phyloP scores from a whole-genome alignment of 495 filamentous ascomycete species.

The Penicillium argentinense region DNA sequence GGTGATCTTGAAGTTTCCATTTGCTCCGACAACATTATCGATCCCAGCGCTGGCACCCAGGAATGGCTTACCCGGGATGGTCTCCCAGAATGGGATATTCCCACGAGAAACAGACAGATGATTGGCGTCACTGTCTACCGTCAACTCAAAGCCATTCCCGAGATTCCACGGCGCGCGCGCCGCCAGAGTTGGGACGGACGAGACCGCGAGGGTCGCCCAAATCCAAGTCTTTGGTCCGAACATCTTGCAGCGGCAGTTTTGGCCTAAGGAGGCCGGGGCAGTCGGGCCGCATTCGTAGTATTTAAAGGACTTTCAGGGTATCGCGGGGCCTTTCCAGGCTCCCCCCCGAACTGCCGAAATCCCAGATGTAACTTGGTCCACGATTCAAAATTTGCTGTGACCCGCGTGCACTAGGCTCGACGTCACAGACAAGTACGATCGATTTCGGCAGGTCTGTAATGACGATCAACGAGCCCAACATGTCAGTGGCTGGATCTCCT shows the following conservation, averaged over 20 bases:
- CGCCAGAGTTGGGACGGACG: slow-evolving; percentile 12
- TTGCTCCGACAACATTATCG: slow-evolving; percentile 18
- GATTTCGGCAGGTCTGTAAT: slow-evolving; percentile 5
- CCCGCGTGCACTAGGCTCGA: background rate
- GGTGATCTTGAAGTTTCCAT: slow-evolving; percentile 26
- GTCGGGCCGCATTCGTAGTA: no score
- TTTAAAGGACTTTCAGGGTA: background rate
- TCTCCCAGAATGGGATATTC: slow-evolving; percentile 21
- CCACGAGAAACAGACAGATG: slow-evolving; percentile 10
- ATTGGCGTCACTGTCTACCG: slow-evolving; percentile 13
- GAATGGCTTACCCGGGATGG: slow-evolving; percentile 13
- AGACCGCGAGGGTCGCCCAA: slow-evolving; percentile 16
- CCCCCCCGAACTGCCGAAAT: background rate
- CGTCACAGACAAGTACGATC: background rate
- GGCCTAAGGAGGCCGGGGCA: no score
- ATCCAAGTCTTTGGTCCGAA: slow-evolving; percentile 9
- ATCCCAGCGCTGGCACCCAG: slow-evolving; percentile 22
- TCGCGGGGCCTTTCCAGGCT: background rate
- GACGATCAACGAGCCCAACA: slow-evolving; percentile 13
- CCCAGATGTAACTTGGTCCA: background rate
- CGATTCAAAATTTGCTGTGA: background rate
- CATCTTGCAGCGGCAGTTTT: slow-evolving; percentile 14
- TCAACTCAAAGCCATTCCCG: slow-evolving; percentile 17
- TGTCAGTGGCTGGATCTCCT: background rate
- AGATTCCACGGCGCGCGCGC: slow-evolving; percentile 13